Conservation (phyloP, 306 rosid genomes). For the Quercus variabilis region DNA sequence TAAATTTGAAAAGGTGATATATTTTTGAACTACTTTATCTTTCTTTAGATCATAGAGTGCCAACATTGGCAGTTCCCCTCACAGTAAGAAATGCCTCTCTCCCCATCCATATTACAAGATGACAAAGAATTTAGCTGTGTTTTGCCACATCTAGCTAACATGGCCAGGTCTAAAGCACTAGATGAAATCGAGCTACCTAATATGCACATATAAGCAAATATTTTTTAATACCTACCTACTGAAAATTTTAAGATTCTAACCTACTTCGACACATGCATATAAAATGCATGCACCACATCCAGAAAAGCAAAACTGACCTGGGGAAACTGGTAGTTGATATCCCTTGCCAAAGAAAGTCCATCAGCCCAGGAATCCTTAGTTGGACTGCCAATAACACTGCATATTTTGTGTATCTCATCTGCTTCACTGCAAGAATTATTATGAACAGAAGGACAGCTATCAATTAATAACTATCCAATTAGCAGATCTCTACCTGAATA, state of each 20-base stretch:
- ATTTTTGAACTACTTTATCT: not conserved
- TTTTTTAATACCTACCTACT: not conserved
- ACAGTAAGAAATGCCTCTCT: not conserved
- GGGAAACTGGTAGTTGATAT: conserved; percentile 85
- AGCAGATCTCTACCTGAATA: not conserved
- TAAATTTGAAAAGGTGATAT: not conserved
- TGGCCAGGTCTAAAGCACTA: not conserved
- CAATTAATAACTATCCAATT: not conserved
- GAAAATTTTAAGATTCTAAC: conserved; percentile 2
- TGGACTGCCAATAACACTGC: conserved; percentile 89
- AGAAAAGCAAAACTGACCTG: conserved; percentile 46
- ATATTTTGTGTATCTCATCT: conserved; percentile 90
- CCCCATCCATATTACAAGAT: not conserved
- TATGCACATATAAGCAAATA: not conserved
- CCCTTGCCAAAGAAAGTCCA: conserved; percentile 84
- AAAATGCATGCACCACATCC: not conserved
- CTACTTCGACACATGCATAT: not conserved
- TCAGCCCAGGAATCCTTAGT: conserved; percentile 76
- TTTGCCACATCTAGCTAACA: not conserved
- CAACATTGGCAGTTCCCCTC: not conserved
- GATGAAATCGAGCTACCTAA: not conserved
- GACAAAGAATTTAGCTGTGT: not conserved
- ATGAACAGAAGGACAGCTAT: conserved; percentile 7
- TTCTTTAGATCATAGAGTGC: not conserved
- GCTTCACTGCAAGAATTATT: conserved; percentile 59